Conservation (phyloP, 2,329 filamentous ascomycete species). For the Rhytidhysteron rufulum region DNA sequence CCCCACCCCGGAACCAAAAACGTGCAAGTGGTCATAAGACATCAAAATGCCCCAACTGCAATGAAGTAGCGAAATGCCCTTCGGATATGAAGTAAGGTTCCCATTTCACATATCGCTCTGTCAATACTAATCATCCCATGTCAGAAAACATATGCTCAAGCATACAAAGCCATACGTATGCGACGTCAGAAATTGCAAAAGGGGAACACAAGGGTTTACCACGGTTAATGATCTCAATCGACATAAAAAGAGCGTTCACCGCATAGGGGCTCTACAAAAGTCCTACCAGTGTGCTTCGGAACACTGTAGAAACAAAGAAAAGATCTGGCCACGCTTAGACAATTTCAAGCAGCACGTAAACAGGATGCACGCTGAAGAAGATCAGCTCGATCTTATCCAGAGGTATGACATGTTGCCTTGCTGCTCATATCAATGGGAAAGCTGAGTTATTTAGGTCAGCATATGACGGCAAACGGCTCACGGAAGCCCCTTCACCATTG, state of each 20-base stretch:
- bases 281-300: conserved; percentile 58
- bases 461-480: conserved; percentile 7
- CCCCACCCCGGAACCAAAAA: background rate
- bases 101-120: background rate
- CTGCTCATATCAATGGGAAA: background rate
- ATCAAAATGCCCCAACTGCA: conserved; percentile 7
- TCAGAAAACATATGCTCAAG: conserved; percentile 69
- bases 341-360: conserved; percentile 81
- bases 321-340: conserved; percentile 76
- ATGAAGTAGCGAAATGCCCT: conserved; percentile 24
- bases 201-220: conserved; percentile 63
- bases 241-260: conserved; percentile 71
- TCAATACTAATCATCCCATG: background rate
- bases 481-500: conserved; percentile 6
- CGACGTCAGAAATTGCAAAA: conserved; percentile 52
- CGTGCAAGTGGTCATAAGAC: no score
- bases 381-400: conserved; percentile 43
- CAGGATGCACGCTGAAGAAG: conserved; percentile 58
- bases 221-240: conserved; percentile 79
- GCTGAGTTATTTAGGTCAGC: conserved; percentile 24
- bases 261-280: conserved; percentile 42
- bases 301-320: conserved; percentile 57
- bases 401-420: conserved; percentile 33
- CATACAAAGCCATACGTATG: conserved; percentile 69
- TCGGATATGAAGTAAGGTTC: conserved; percentile 35